Evolutionary conservation across 805 yeast species (phyloP).

Genomic region (Nakazawaea anatomiae): DNA sequence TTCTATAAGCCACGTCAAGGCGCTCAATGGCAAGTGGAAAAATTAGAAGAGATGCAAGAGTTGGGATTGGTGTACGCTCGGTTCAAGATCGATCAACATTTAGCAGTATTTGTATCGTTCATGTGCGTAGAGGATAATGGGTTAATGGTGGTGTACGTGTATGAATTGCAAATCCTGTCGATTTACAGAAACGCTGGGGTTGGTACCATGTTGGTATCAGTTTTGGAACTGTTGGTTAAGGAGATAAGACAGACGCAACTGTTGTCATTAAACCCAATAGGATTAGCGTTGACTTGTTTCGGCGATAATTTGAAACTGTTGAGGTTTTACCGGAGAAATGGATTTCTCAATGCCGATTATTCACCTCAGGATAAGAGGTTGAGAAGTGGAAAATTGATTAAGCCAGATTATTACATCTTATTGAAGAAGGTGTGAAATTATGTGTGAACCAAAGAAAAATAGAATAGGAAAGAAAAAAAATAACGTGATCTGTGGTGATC

Average conservation of each 20-base stretch:
- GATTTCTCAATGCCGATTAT: slow-evolving; percentile 30
- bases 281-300: slow-evolving; percentile 45
- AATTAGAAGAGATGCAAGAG: slow-evolving; percentile 40
- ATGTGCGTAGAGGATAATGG: slow-evolving; percentile 36
- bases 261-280: slow-evolving; percentile 15
- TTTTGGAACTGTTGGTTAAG: slow-evolving; percentile 28
- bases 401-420: slow-evolving; percentile 40
- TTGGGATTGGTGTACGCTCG: slow-evolving; percentile 38
- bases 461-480: too few relatives aligned
- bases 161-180: slow-evolving; percentile 47
- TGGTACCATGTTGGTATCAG: slow-evolving; percentile 34
- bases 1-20: slow-evolving; percentile 25
- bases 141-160: slow-evolving; percentile 39
- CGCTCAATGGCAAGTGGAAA: slow-evolving; percentile 34
- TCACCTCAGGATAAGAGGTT: slow-evolving; percentile 39
- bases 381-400: slow-evolving; percentile 31
- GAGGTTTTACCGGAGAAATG: slow-evolving; percentile 35
- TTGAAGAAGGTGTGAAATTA: background rate
- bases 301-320: slow-evolving; percentile 35
- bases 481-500: too few relatives aligned
- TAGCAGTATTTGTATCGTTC: slow-evolving; percentile 41
- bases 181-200: slow-evolving; percentile 26
- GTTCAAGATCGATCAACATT: slow-evolving; percentile 15
- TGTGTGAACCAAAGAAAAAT: too few relatives aligned
- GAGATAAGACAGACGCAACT: slow-evolving; percentile 9